Percentiles rank a stretch among this genome's conserved stretches.
These are phyloP conservation scores for Euphorbia corollata DNA, from an alignment of 441 rosid genomes.

Conservation along the genomic window DNA sequence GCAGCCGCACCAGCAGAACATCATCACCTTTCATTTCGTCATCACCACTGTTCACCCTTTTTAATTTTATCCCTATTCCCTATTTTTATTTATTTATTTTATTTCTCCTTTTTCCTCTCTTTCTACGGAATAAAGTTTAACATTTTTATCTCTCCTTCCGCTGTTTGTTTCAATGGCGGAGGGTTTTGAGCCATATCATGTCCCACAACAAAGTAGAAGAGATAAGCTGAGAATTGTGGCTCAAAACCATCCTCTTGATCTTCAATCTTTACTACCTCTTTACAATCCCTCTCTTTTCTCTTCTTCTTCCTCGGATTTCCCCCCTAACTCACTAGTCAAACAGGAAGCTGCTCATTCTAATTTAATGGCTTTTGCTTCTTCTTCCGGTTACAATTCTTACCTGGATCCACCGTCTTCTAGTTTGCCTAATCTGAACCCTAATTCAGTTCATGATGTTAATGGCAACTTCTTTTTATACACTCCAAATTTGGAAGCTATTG, in stretches of 20 bases:
- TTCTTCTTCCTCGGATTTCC: constrained; percentile 36
- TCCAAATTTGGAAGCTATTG: constrained; percentile 34
- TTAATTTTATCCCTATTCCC: not conserved
- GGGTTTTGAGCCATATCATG: constrained; percentile 63
- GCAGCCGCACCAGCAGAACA: constrained; percentile 22
- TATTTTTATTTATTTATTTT: too few species aligned
- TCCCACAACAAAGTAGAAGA: constrained; percentile 68
- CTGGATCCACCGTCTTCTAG: constrained; percentile 42
- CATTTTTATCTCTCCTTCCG: not conserved
- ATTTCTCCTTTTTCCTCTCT: constrained; percentile 2
- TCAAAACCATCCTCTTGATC: constrained; percentile 32
- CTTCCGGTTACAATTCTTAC: constrained; percentile 26
- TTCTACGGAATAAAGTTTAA: not conserved
- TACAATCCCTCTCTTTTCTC: constrained; percentile 35
- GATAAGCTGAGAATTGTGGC: constrained; percentile 52
- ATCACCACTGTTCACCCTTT: constrained; percentile 45
- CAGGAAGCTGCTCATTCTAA: constrained; percentile 29
- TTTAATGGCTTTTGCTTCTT: constrained; percentile 33
- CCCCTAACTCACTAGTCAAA: constrained; percentile 20
- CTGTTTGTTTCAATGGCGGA: constrained; percentile 45
- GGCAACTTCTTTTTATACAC: constrained; percentile 32
- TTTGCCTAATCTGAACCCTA: constrained; percentile 38
- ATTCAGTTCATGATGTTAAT: constrained; percentile 35
- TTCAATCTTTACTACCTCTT: constrained; percentile 34
- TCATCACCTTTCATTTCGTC: constrained; percentile 54